These are phyloP conservation scores for Entophlyctis luteolus DNA, from an alignment of 192 early-diverging fungal genomes.

Conservation along the genomic window DNA sequence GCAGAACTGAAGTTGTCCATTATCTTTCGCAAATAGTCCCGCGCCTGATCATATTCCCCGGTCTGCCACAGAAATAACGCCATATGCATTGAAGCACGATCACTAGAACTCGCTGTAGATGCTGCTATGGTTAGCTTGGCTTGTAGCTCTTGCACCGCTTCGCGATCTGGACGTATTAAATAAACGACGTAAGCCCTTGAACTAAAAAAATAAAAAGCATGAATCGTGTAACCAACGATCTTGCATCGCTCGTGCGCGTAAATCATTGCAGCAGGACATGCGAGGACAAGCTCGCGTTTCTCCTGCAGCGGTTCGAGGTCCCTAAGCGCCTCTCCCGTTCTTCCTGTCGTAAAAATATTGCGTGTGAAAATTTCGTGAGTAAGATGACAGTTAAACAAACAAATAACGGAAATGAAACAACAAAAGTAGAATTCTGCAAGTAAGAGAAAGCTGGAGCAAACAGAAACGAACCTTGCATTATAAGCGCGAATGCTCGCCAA, in stretches of 20 bases:
- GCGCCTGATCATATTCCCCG: constrained; percentile 30
- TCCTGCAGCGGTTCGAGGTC: constrained; percentile 45
- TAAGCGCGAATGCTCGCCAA: constrained; percentile 40
- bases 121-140: constrained; percentile 46
- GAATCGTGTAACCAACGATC: constrained; percentile 42
- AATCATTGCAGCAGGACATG: constrained; percentile 42
- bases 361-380: too few relatives aligned
- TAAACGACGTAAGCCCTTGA: background rate
- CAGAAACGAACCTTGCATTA: constrained; percentile 26
- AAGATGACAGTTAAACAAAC: background rate
- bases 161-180: constrained; percentile 30
- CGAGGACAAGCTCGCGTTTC: constrained; percentile 46
- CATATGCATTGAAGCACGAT: constrained; percentile 25
- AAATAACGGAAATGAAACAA: background rate
- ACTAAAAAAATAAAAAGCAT: background rate
- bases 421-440: background rate
- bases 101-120: constrained; percentile 15
- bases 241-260: constrained; percentile 49
- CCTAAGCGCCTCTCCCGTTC: constrained; percentile 37
- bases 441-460: background rate
- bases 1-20: background rate
- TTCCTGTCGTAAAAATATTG: constrained; percentile 22
- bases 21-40: constrained; percentile 26
- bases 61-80: constrained; percentile 42
- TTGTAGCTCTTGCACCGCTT: constrained; percentile 49